phyloP scores from a whole-genome alignment of 345 rosid species.

The Salix exigua region DNA sequence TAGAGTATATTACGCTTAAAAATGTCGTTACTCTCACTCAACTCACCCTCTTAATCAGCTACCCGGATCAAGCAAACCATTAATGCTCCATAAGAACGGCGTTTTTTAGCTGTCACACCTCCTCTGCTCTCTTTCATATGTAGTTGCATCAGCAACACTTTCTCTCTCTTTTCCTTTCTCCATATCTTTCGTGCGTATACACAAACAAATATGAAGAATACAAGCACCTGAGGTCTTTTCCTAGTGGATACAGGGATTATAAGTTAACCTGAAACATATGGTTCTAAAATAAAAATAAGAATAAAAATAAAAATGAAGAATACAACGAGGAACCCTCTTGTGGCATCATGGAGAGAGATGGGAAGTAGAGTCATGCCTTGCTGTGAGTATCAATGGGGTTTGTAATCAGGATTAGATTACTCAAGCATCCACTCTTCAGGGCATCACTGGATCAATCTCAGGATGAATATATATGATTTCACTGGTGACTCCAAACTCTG shows the following conservation, averaged over 20 bases:
- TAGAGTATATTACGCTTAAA: not conserved
- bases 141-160: not conserved
- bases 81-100: slow-evolving; percentile 25
- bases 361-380: slow-evolving; percentile 43
- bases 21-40: slow-evolving; percentile 11
- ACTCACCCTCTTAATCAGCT: slow-evolving; percentile 22
- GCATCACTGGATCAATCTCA: slow-evolving; percentile 71
- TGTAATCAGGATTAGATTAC: slow-evolving; percentile 64
- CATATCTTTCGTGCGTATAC: not conserved
- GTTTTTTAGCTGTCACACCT: slow-evolving; percentile 25
- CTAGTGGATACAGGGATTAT: too few relatives aligned
- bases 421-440: slow-evolving; percentile 70
- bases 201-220: slow-evolving; percentile 18
- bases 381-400: slow-evolving; percentile 45
- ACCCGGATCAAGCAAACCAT: slow-evolving; percentile 43
- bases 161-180: slow-evolving; percentile 7
- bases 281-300: too few relatives aligned
- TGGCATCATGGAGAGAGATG: slow-evolving; percentile 52
- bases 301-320: slow-evolving; percentile 8
- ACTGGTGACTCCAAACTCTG: slow-evolving; percentile 55
- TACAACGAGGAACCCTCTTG: slow-evolving; percentile 43
- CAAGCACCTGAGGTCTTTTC: not conserved
- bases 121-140: slow-evolving; percentile 7
- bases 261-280: too few relatives aligned
- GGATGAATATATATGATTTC: slow-evolving; percentile 66